Percentiles rank a stretch among this genome's conserved stretches.
Conservation (phyloP, 1,139 yeast species). For the Entelexis paramagnoliae region DNA sequence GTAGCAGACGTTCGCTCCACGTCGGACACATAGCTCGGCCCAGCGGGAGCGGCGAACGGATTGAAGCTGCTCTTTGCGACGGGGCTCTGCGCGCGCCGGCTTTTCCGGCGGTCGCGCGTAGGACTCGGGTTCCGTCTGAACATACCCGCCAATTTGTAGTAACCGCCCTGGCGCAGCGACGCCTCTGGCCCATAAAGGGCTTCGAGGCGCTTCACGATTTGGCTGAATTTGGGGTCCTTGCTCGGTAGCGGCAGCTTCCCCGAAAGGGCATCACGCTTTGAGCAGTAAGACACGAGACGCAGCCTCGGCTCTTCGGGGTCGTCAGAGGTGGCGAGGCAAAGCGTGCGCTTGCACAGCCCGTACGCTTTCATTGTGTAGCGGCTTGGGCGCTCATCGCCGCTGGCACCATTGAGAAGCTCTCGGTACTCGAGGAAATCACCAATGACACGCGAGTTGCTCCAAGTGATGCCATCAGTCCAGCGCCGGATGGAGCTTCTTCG, state of each 20-base stretch:
- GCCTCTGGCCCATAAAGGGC: not conserved
- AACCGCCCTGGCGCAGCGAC: not conserved
- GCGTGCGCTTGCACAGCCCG: conserved; percentile 52
- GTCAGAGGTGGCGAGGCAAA: conserved; percentile 40
- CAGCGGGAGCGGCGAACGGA: not conserved
- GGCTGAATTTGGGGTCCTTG: conserved; percentile 33
- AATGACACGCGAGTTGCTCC: conserved; percentile 63
- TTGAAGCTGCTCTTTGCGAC: not conserved
- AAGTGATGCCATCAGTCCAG: conserved; percentile 64
- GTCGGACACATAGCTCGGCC: not conserved
- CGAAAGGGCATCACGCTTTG: conserved; percentile 29
- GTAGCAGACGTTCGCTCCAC: too few relatives aligned
- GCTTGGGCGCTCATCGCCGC: conserved; percentile 13
- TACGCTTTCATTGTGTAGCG: conserved; percentile 35
- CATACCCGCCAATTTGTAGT: not conserved
- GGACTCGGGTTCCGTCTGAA: not conserved
- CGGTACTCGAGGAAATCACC: conserved; percentile 56
- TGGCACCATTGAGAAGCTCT: conserved; percentile 41
- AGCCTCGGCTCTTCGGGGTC: conserved; percentile 33
- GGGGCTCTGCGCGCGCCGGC: not conserved
- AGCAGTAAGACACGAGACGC: conserved; percentile 47
- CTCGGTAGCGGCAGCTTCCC: conserved; percentile 36
- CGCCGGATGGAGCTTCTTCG: conserved; percentile 59
- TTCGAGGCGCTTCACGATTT: conserved; percentile 32
- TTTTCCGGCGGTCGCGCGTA: not conserved